These are phyloP conservation scores for Halophytophthora polymorphica DNA, from an alignment of 352 stramenopile species.

Conservation along the genomic window DNA sequence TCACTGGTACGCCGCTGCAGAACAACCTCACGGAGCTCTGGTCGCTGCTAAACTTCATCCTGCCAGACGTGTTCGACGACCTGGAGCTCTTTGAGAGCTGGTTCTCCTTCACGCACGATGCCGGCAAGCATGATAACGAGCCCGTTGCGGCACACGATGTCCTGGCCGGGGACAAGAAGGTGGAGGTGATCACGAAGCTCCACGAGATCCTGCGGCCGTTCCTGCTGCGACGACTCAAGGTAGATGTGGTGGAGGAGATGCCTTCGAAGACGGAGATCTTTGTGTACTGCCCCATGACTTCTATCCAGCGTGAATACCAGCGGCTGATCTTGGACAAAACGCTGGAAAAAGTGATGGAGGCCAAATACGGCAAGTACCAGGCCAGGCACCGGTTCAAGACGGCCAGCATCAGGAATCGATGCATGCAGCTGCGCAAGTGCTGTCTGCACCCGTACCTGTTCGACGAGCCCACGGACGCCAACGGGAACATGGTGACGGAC, in stretches of 20 bases:
- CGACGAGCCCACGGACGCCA: constrained; percentile 63
- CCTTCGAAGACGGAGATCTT: constrained; percentile 97
- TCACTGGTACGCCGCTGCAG: constrained; percentile 97
- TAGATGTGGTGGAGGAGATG: constrained; percentile 91
- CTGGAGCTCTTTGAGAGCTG: constrained; percentile 97
- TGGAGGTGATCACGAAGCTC: constrained; percentile 94
- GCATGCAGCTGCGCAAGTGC: constrained; percentile 84
- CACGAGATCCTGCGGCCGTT: constrained; percentile 98
- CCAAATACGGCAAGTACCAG: constrained; percentile 70
- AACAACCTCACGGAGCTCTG: constrained; percentile 98
- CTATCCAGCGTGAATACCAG: constrained; percentile 94
- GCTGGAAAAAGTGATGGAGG: constrained; percentile 84
- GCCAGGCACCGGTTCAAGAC: constrained; percentile 46
- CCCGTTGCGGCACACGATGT: constrained; percentile 83
- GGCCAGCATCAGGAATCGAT: constrained; percentile 63
- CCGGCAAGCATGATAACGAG: constrained; percentile 33
- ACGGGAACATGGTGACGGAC: constrained; percentile 62
- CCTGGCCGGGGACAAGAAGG: constrained; percentile 89
- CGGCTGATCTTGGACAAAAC: constrained; percentile 89
- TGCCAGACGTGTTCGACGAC: constrained; percentile 97
- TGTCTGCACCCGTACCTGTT: constrained; percentile 90
- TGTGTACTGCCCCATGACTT: constrained; percentile 95
- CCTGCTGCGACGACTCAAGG: constrained; percentile 95
- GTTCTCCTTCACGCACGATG: constrained; percentile 97
- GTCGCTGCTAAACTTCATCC: constrained; percentile 98